phyloP scores from a whole-genome alignment of 345 rosid species.

The Murraya koenigii region DNA sequence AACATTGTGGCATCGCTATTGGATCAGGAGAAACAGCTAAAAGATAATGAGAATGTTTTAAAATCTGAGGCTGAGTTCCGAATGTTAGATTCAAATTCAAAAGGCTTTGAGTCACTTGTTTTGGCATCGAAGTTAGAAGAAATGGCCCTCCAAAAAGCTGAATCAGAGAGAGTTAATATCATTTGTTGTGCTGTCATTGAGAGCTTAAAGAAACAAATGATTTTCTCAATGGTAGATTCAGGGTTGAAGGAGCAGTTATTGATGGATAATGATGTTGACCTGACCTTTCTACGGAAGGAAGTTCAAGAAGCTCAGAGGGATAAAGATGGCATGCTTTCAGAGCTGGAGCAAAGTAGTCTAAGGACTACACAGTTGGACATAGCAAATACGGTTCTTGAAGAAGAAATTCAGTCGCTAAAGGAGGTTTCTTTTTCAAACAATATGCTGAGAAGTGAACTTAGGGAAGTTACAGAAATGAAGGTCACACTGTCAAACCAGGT shows the following conservation, averaged over 20 bases:
- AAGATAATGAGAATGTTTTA: slow-evolving; percentile 42
- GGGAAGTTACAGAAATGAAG: slow-evolving; percentile 24
- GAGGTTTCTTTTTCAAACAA: slow-evolving; percentile 32
- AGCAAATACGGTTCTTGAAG: slow-evolving; percentile 29
- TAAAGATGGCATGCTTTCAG: slow-evolving; percentile 31
- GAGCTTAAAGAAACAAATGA: slow-evolving; percentile 44
- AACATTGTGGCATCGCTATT: slow-evolving; percentile 46
- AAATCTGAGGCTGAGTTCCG: slow-evolving; percentile 55
- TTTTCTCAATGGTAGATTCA: slow-evolving; percentile 45
- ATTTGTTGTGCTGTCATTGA: slow-evolving; percentile 40
- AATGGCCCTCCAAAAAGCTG: slow-evolving; percentile 32
- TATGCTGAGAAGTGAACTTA: slow-evolving; percentile 29
- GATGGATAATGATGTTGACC: slow-evolving; percentile 35
- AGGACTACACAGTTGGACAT: slow-evolving; percentile 37
- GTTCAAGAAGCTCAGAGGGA: slow-evolving; percentile 34
- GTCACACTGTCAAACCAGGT: slow-evolving; percentile 29
- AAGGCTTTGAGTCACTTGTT: slow-evolving; percentile 69
- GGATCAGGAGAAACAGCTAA: slow-evolving; percentile 51
- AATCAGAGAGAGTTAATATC: slow-evolving; percentile 31
- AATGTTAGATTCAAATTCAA: slow-evolving; percentile 44
- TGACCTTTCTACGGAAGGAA: slow-evolving; percentile 32
- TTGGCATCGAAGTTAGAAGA: slow-evolving; percentile 54
- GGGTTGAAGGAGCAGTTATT: slow-evolving; percentile 45
- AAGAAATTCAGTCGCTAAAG: slow-evolving; percentile 27
- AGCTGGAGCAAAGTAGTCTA: slow-evolving; percentile 30